These are phyloP conservation scores for Angophora floribunda DNA, from an alignment of 345 rosid genomes.

Conservation along the genomic window DNA sequence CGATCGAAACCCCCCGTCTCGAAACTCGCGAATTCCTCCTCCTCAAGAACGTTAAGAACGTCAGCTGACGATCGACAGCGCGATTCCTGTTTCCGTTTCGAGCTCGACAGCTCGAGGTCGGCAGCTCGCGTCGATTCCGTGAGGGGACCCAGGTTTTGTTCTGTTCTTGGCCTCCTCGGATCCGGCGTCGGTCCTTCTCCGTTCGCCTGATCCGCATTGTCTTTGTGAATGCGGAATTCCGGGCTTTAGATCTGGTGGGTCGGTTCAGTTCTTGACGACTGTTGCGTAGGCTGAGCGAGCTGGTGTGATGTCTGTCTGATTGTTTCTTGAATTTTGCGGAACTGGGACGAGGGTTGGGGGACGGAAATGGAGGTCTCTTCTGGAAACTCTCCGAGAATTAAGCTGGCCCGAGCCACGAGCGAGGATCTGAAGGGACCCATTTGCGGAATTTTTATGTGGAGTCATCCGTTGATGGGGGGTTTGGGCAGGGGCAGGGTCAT, in stretches of 20 bases:
- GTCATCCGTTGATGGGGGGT: conserved; percentile 10
- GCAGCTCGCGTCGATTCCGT: background rate
- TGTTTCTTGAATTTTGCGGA: background rate
- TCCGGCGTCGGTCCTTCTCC: background rate
- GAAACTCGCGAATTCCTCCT: background rate
- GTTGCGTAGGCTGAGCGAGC: background rate
- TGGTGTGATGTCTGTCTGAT: background rate
- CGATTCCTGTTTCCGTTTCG: background rate
- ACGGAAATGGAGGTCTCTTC: conserved; percentile 18
- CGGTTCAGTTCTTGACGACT: background rate
- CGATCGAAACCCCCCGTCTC: background rate
- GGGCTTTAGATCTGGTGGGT: background rate
- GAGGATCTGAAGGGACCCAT: conserved; percentile 17
- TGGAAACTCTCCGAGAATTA: conserved; percentile 18
- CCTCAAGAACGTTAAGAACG: background rate
- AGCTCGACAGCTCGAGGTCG: background rate
- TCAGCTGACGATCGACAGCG: background rate
- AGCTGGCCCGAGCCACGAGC: conserved; percentile 13
- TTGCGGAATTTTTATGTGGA: conserved; percentile 27
- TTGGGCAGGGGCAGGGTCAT: background rate
- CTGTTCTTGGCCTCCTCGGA: background rate
- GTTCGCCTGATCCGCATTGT: background rate
- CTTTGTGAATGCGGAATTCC: background rate
- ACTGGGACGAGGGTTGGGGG: background rate
- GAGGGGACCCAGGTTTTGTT: background rate